Evolutionary conservation across 768 basidiomycete species (phyloP), one percentile per base, ranked within the genome.

Genomic region (Botryobasidium botryosum): DNA sequence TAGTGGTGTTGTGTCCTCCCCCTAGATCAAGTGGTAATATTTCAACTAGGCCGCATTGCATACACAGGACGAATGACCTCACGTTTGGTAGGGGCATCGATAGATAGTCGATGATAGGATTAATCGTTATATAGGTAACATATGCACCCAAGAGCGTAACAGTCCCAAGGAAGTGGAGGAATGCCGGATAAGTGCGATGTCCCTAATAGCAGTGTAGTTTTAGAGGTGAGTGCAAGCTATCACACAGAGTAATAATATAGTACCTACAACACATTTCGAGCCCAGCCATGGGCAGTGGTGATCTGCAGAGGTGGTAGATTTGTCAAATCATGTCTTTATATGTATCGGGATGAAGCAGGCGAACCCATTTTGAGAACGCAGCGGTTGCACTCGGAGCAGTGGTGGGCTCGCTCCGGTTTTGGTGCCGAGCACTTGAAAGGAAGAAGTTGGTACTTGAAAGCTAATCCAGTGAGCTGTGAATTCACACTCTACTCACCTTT

Each of bases 201-300:
- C 84, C 84, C 83, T 86, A 38, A 26, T 27, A 50, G 8, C 20
- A 12, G 21, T 24, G 20, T 7, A 18, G 21, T 23, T 13, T 35
- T 26, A 1, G 36, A 24, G 7, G 24, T 24, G 24, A 31, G 18
- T 20, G 8, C 15, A 23, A 35, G 23, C 26, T 31, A 13, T n/a
- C 24, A 55, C 20, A 2, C 21, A 24, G 4, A 25, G 21, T 20
- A 29, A 23, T 3, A 35, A 38, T 21, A 15, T n/a, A 17, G 24
- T 4, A 62, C 78, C 57, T 57, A 82, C 83, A 47, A 88, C 70
- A 58, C 84, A 88, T 56, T 68, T 77, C 37, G 68, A 62, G 29
- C 76, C 84, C 20, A 87, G 62, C 84, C 84, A 88, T 5, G 77
- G 79, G 56, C 84, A 88, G 54, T 88, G 85, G 54, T 87, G 85